Percentiles rank a stretch among this genome's conserved stretches.
These are phyloP conservation scores for Verticillium albo-atrum DNA, from an alignment of 2,329 filamentous ascomycete species.

Conservation along the genomic window DNA sequence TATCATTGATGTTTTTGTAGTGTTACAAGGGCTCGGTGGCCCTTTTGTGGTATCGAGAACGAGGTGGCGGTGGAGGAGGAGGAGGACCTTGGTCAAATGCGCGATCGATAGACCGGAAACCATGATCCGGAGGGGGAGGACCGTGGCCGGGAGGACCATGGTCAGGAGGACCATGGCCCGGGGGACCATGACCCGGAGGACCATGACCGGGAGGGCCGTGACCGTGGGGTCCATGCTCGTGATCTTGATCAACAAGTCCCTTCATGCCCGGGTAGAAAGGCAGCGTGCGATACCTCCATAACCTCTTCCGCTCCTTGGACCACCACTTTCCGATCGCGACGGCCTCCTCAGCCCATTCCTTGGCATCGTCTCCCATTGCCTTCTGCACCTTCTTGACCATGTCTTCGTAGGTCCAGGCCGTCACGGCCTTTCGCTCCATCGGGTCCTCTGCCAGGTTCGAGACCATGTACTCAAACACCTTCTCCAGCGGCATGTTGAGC, in stretches of 20 bases:
- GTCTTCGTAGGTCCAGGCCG: conserved; percentile 7
- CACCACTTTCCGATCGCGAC: conserved; percentile 16
- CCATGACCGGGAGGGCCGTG: not conserved
- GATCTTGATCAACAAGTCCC: not conserved
- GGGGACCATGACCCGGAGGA: not conserved
- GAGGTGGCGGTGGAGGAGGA: not conserved
- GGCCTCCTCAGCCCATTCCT: conserved; percentile 14
- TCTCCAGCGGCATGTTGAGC: conserved; percentile 15
- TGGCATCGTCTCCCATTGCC: conserved; percentile 10
- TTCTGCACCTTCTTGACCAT: conserved; percentile 5
- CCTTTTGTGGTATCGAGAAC: not conserved
- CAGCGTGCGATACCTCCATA: not conserved
- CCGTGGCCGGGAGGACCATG: not conserved
- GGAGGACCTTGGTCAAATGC: not conserved
- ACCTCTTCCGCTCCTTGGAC: conserved; percentile 7
- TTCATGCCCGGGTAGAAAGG: not conserved
- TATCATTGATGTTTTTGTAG: not conserved
- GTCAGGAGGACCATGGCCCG: not conserved
- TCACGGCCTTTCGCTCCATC: conserved; percentile 5
- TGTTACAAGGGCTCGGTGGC: not conserved
- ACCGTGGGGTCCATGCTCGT: not conserved
- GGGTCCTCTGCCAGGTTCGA: conserved; percentile 12
- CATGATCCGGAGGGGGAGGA: not conserved
- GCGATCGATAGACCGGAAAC: not conserved
- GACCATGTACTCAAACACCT: conserved; percentile 12